phyloP scores from a whole-genome alignment of 352 stramenopile genomes.

The Globisporangium radiosum region DNA sequence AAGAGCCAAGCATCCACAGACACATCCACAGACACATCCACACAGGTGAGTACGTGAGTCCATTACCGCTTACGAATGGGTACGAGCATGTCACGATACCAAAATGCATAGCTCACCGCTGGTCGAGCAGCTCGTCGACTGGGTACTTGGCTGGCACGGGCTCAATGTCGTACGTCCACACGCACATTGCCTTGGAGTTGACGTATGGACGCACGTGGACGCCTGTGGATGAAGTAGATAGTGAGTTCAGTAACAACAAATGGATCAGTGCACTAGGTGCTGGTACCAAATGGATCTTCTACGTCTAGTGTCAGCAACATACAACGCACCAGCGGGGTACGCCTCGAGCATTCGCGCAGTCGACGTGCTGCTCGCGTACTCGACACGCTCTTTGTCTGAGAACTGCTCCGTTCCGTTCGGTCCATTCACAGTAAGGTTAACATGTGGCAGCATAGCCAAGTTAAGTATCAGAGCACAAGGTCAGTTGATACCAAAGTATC shows the following conservation, averaged over 20 bases:
- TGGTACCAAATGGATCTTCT: too few relatives aligned
- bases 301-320: too few relatives aligned
- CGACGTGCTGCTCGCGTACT: conserved; percentile 28
- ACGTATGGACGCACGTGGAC: conserved; percentile 66
- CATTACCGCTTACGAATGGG: too few relatives aligned
- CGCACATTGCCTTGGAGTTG: conserved; percentile 55
- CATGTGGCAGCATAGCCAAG: too few relatives aligned
- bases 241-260: too few relatives aligned
- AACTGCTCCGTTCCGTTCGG: conserved; percentile 20
- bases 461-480: too few relatives aligned
- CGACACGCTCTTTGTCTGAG: conserved; percentile 37
- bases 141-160: conserved; percentile 52
- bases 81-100: neutral
- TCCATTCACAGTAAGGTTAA: too few relatives aligned
- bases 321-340: conserved; percentile 33
- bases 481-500: neutral
- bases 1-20: too few relatives aligned
- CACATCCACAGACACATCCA: too few relatives aligned
- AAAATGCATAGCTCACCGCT: conserved; percentile 22
- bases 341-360: conserved; percentile 42
- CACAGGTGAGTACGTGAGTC: too few relatives aligned
- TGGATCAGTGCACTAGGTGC: too few relatives aligned
- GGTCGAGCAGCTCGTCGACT: conserved; percentile 54
- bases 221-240: conserved; percentile 16
- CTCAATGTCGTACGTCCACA: conserved; percentile 77